These are phyloP conservation scores for Castanospermum australe DNA, from an alignment of 306 rosid genomes.

Conservation along the genomic window DNA sequence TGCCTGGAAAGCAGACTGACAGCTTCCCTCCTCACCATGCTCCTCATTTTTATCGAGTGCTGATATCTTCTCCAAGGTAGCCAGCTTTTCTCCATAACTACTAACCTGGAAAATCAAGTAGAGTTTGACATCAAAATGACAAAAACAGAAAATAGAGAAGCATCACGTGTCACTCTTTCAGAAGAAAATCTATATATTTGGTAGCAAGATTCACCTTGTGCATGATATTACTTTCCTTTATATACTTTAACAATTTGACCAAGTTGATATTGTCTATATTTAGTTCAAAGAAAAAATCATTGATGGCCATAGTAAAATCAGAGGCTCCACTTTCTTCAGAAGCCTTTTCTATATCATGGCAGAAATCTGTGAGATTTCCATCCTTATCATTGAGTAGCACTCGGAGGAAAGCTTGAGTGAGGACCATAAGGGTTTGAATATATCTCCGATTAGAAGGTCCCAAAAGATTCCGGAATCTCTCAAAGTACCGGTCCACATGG, in stretches of 20 bases:
- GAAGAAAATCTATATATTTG: slow-evolving; percentile 3
- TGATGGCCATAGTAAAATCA: slow-evolving; percentile 70
- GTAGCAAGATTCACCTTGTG: slow-evolving; percentile 71
- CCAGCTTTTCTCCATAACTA: slow-evolving; percentile 73
- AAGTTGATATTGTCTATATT: slow-evolving; percentile 88
- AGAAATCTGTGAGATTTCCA: slow-evolving; percentile 28
- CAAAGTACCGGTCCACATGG: slow-evolving; percentile 69
- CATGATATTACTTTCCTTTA: slow-evolving; percentile 91
- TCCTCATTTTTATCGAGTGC: slow-evolving; percentile 23
- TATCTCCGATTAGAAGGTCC: slow-evolving; percentile 95
- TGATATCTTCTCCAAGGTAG: slow-evolving; percentile 39
- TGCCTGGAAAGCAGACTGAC: slow-evolving; percentile 77
- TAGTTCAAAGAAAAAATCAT: slow-evolving; percentile 79
- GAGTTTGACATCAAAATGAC: slow-evolving; percentile 16
- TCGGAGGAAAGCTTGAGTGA: slow-evolving; percentile 69
- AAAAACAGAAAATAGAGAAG: slow-evolving; percentile 15
- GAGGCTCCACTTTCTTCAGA: slow-evolving; percentile 43
- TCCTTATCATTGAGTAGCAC: slow-evolving; percentile 49
- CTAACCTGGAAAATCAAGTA: slow-evolving; percentile 60
- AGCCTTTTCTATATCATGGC: slow-evolving; percentile 40
- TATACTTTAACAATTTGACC: slow-evolving; percentile 73
- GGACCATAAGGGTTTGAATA: slow-evolving; percentile 80
- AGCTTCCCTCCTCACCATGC: slow-evolving; percentile 62
- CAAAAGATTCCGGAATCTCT: slow-evolving; percentile 69
- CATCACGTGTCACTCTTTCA: not conserved